A percentile compares a stretch with the other conserved stretches of the same genome.
Conservation (phyloP, 2,329 filamentous ascomycete genomes). For the Neonectria neomacrospora region DNA sequence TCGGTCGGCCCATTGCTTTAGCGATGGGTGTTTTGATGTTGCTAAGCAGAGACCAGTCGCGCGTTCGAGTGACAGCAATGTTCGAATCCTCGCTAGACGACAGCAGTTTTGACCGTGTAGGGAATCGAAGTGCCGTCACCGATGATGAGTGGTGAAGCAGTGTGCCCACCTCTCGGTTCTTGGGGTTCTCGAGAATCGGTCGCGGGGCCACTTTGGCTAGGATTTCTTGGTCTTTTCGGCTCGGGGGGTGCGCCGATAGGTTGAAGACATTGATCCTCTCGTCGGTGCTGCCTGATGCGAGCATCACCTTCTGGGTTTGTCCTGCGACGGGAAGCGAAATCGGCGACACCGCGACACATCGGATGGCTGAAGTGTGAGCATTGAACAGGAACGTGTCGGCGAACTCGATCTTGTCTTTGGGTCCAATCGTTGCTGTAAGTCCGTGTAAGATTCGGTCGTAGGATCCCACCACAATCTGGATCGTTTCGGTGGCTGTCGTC, state of each 20-base stretch:
- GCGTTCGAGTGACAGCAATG: conserved; percentile 85
- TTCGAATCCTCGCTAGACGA: conserved; percentile 92
- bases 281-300: conserved; percentile 92
- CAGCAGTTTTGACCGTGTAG: conserved; percentile 86
- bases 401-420: conserved; percentile 68
- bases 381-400: conserved; percentile 96
- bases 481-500: conserved; percentile 58
- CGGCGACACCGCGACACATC: conserved; percentile 87
- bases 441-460: conserved; percentile 96
- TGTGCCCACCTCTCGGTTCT: conserved; percentile 88
- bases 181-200: conserved; percentile 83
- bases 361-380: conserved; percentile 89
- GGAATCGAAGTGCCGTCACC: conserved; percentile 83
- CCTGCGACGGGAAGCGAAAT: conserved; percentile 70
- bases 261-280: conserved; percentile 96
- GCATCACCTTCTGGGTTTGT: conserved; percentile 82
- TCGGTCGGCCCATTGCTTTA: conserved; percentile 81
- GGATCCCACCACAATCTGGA: conserved; percentile 92
- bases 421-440: conserved; percentile 76
- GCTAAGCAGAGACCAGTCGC: conserved; percentile 90
- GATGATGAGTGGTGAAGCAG: conserved; percentile 87
- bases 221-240: conserved; percentile 64
- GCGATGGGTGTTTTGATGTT: conserved; percentile 90
- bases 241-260: conserved; percentile 76
- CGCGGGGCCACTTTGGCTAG: conserved; percentile 76